Evolutionary conservation across 768 basidiomycete genomes (phyloP), one percentile per base, ranked within the genome.

Genomic region (Phaffia tasmanica): DNA sequence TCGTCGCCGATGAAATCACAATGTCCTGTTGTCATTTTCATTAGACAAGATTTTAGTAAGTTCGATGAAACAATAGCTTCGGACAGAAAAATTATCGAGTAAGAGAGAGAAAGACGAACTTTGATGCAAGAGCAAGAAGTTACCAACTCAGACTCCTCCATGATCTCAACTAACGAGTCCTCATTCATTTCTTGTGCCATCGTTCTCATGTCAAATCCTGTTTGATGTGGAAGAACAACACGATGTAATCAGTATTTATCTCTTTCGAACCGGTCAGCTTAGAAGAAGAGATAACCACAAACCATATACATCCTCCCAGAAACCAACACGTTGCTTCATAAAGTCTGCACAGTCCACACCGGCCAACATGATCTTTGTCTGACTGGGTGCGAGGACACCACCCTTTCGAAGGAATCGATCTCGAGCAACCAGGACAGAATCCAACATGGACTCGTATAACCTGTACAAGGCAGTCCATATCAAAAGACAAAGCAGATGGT

Each of bases 361-460:
- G 21, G 81, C 83, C n/a, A 97, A 76, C 79, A 88, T 83, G 79
- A 98, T 87, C 73, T 83, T 81, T 70, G 85, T 88, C 71, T 97
- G 89, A 70, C 86, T 89, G 0, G 94, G 93, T 0, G 87, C 90
- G 85, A 98, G 86, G 29, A 95, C 78, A 1, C 93, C 91, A 0
- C 74, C 77, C 0, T 85, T 83, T 57, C 79, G 79, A 42, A 98
- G 80, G 78, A 90, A 97, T 25, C 86, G 82, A 75, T 97, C 91
- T 21, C 94, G 82, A 0, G 94, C 94, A 69, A 79, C 78, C 23
- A 99, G 79, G 21, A 99, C 94, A 1, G 92, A 94, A 76, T 97
- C 94, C 46, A 98, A 82, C 94, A 99, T 97, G 53, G 87, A 89
- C 77, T 99, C 94, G 76, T 97, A 97, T 25, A 97, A 81, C 27